Base-by-base conservation (phyloP, 306 rosid genomes). In the Quercus robur region DNA sequence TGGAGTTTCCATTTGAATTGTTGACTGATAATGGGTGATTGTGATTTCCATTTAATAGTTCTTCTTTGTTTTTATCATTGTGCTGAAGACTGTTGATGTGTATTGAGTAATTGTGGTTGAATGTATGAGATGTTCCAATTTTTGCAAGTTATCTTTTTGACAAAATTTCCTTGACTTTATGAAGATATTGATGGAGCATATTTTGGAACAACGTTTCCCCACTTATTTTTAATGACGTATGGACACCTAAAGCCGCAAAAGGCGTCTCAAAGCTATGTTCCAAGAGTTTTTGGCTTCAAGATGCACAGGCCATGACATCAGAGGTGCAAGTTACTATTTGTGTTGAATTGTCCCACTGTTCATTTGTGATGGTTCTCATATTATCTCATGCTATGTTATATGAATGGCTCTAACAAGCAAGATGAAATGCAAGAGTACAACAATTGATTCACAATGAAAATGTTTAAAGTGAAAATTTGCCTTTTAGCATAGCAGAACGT, bases 111-210 rank as follows among this genome's bases (percentile, higher is more conserved):
- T 6, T 18, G 17, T 33, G 25, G 70, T 31, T 49, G 26, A 11
- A 70, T 46, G 18, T 52, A 41, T 78, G 77, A 44, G 25, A 30
- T 38, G 6, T 75, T 21, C 15, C 44, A 12, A 14, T 21, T 57
- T 81, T 17, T 51, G 56, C 38, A 51, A 20, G 41, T 71, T 68
- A 69, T 51, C 5, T 56, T 73, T 28, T 33, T 46, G 75, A 11
- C 28, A 46, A 64, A 78, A 55, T 77, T 80, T 77, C 88, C 87
- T 91, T 80, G 66, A 90, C 86, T 44, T 71, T 55, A 30, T 77
- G 59, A 82, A 93, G 97, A 91, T 74, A 93, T 88, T 58, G 97
- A 93, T 80, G 97, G 97, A 85, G 97, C 96, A 1, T 93, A 93
- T 88, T 93, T 93, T 23, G 97, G 97, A 80, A 86, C 94, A 35